phyloP scores from a whole-genome alignment of 306 rosid genomes.

The Castanea crenata region DNA sequence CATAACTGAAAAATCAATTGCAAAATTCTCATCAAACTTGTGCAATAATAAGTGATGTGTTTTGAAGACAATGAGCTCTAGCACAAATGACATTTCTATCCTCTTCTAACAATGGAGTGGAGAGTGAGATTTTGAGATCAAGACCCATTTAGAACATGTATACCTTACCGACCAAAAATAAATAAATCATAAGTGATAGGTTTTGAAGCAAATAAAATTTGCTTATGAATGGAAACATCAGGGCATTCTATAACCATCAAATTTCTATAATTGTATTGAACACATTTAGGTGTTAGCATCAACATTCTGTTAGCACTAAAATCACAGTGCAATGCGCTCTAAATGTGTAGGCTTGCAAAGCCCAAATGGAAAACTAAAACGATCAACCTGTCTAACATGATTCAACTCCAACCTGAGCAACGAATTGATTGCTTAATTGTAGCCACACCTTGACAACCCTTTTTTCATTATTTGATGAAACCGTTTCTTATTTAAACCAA shows the following conservation, averaged over 20 bases:
- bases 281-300: not conserved
- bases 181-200: not conserved
- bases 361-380: not conserved
- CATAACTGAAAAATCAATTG: constrained; percentile 52
- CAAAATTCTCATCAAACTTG: constrained; percentile 3
- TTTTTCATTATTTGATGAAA: not conserved
- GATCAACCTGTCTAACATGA: not conserved
- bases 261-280: not conserved
- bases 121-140: too few species aligned
- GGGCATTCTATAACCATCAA: not conserved
- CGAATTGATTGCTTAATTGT: not conserved
- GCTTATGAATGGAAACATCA: not conserved
- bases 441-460: not conserved
- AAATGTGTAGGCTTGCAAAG: not conserved
- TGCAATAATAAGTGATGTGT: not conserved
- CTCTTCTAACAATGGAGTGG: too few species aligned
- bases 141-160: too few species aligned
- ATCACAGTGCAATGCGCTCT: not conserved
- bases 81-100: too few species aligned
- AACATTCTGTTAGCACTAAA: not conserved
- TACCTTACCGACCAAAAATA: too few species aligned
- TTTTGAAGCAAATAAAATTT: not conserved
- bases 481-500: not conserved
- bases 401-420: not conserved
- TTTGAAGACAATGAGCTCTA: not conserved